Conservation (phyloP, 345 rosid genomes). For the Gossypium turneri region DNA sequence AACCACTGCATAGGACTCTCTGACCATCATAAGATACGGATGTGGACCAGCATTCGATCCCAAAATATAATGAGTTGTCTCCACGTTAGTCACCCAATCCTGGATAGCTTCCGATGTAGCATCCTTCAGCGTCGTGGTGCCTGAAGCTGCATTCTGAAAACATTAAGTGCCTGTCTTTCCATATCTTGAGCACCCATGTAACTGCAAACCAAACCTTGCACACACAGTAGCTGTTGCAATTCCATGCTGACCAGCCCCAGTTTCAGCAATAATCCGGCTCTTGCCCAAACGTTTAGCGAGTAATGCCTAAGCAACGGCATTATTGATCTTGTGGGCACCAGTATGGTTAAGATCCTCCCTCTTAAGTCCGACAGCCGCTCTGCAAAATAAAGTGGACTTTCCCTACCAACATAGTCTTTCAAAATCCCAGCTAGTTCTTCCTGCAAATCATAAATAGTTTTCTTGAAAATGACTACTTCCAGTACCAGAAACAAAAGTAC, state of each 20-base stretch:
- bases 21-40: constrained; percentile 94
- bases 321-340: constrained; percentile 93
- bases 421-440: constrained; percentile 67
- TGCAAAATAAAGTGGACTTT: constrained; percentile 52
- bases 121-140: constrained; percentile 69
- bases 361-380: constrained; percentile 68
- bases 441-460: constrained; percentile 35
- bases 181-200: constrained; percentile 97
- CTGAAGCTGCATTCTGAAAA: constrained; percentile 87
- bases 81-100: constrained; percentile 95
- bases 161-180: constrained; percentile 90
- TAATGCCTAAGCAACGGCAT: constrained; percentile 80
- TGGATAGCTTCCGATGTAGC: constrained; percentile 72
- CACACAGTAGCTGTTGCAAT: constrained; percentile 96
- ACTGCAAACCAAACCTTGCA: constrained; percentile 75
- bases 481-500: neutral
- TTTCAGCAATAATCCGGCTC: constrained; percentile 79
- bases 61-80: constrained; percentile 83
- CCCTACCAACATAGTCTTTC: constrained; percentile 93
- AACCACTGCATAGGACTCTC: constrained; percentile 87
- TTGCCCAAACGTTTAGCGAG: constrained; percentile 84
- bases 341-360: constrained; percentile 96
- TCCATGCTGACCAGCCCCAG: constrained; percentile 98
- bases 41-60: constrained; percentile 97
- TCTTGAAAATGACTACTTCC: neutral